These are phyloP conservation scores for Pseudogymnoascus sp. DNA, from an alignment of 2,329 filamentous ascomycete genomes.

Conservation along the genomic window DNA sequence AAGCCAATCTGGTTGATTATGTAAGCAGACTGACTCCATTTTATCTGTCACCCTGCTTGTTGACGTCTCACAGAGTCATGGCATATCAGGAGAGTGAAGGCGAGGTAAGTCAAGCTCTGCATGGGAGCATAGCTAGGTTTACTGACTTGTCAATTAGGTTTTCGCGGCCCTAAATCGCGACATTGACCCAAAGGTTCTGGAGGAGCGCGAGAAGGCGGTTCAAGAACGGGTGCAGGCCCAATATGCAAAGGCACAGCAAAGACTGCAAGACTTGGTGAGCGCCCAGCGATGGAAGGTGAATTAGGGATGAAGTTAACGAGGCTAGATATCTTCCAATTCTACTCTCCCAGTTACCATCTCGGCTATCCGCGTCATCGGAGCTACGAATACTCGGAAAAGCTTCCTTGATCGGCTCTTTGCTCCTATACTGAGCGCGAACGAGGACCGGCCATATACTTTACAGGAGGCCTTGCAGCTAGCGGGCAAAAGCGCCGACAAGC, in stretches of 20 bases:
- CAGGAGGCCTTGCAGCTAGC: constrained; percentile 69
- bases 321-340: constrained; percentile 68
- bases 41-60: constrained; percentile 1
- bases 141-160: constrained; percentile 35
- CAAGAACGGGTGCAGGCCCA: constrained; percentile 33
- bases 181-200: constrained; percentile 48
- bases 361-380: constrained; percentile 74
- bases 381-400: constrained; percentile 67
- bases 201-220: constrained; percentile 51
- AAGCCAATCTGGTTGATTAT: background rate
- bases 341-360: constrained; percentile 82
- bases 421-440: constrained; percentile 63
- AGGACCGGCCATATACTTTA: constrained; percentile 63
- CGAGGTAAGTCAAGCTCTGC: constrained; percentile 33
- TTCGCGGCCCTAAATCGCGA: constrained; percentile 51
- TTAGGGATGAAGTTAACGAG: background rate
- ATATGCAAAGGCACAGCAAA: constrained; percentile 44
- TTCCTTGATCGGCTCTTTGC: constrained; percentile 78
- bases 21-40: constrained; percentile 3
- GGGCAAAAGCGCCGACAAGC: constrained; percentile 60
- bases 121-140: constrained; percentile 28
- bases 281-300: background rate
- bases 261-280: constrained; percentile 56
- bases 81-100: constrained; percentile 29
- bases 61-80: background rate